Base-by-base conservation (phyloP, 805 yeast species). In the Lipomyces sp. region DNA sequence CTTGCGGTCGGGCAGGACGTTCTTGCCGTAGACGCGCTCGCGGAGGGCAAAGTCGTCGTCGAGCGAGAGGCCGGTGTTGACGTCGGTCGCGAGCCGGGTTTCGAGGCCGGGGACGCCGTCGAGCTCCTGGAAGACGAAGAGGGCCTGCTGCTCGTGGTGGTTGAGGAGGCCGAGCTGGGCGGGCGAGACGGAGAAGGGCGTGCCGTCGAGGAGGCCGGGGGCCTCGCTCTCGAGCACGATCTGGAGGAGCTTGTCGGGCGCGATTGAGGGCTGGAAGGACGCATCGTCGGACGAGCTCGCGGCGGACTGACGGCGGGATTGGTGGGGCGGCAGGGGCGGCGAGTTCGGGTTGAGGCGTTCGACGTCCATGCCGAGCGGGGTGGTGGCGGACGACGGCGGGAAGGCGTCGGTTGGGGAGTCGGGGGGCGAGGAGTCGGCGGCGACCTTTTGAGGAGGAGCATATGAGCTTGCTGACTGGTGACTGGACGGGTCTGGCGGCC, bases 1-100 rank as follows among this genome's bases (percentile, higher is more conserved):
- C n/a, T 78, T 72, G 59, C 78, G 78, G 50, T 79, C 82, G 0
- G 98, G 98, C 18, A 93, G 67, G 22, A 63, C 67, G 65, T 93
- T 93, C 16, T 67, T 70, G 22, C 95, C 96, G 66, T 79, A 93
- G 4, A 66, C 68, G n/a, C 61, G 54, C 1, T 57, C 57, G 47
- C 95, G 71, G 11, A 24, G 29, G 14, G 43, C 26, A 19, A 50
- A 35, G 24, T 42, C 53, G 43, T 58, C 66, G 28, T 58, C 59
- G 24, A 53, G 59, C 4, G 60, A 43, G 10, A 71, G 63, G 8
- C 74, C 73, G 2, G 54, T 39, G 5, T 61, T 51, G 16, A 63
- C 44, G 51, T 70, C 51, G 8, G 73, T 63, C 35, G 63, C 58
- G 29, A 72, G 63, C 13, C 59, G 60, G 5, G 41, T 32, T 8